Evolutionary conservation across 192 early-diverging fungal genomes (phyloP).

Genomic region (Coemansia sp.): DNA sequence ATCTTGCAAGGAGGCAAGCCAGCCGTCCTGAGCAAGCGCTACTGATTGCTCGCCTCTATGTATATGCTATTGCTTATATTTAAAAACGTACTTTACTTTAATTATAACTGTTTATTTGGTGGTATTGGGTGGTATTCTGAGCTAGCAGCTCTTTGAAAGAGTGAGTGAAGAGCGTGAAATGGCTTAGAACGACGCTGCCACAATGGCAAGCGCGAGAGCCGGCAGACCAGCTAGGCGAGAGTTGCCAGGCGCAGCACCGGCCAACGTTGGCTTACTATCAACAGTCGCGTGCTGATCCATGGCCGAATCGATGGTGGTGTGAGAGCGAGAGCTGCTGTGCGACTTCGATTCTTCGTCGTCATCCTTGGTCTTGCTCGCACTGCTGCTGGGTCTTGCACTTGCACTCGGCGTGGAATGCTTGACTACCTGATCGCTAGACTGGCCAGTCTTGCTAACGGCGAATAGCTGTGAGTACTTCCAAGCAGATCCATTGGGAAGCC

Average conservation of each 20-base stretch:
- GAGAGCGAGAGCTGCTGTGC: background rate
- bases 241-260: background rate
- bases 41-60: constrained; percentile 8
- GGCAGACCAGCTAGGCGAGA: background rate
- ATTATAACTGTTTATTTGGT: too few species aligned
- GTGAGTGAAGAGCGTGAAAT: too few species aligned
- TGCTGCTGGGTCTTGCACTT: background rate
- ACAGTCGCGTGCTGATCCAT: background rate
- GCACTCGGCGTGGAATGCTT: background rate
- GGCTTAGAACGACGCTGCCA: background rate
- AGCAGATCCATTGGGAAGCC: background rate
- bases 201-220: background rate
- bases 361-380: background rate
- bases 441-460: constrained; percentile 9
- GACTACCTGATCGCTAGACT: background rate
- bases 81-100: too few species aligned
- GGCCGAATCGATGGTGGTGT: background rate
- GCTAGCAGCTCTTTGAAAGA: too few species aligned
- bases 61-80: background rate
- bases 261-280: background rate
- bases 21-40: constrained; percentile 33
- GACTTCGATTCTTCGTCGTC: background rate
- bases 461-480: constrained; percentile 37
- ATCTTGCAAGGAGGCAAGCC: constrained; percentile 52
- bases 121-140: too few species aligned